These are phyloP conservation scores for Teunomyces cretensis DNA, from an alignment of 805 yeast genomes.

Conservation along the genomic window DNA sequence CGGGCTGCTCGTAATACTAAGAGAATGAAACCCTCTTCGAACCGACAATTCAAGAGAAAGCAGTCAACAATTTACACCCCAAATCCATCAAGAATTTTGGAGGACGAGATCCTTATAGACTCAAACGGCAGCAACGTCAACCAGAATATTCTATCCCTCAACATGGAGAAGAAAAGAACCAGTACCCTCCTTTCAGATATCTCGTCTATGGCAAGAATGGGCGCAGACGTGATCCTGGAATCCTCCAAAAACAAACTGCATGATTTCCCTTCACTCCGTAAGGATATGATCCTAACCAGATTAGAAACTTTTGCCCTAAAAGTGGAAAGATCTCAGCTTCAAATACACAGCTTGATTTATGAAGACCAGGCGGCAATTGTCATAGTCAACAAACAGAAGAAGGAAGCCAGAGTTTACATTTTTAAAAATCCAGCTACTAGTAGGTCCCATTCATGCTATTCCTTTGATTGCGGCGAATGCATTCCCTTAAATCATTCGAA, in stretches of 20 bases:
- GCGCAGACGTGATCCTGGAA: conserved; percentile 34
- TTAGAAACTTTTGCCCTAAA: conserved; percentile 44
- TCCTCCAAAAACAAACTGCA: conserved; percentile 17
- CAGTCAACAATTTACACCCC: conserved; percentile 39
- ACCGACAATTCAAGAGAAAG: conserved; percentile 21
- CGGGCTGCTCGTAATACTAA: conserved; percentile 30
- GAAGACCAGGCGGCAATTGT: conserved; percentile 63
- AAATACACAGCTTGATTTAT: conserved; percentile 39
- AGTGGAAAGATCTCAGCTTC: conserved; percentile 30
- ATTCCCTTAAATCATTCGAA: conserved; percentile 31
- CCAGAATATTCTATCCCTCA: conserved; percentile 30
- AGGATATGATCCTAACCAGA: conserved; percentile 70
- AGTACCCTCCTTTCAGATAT: conserved; percentile 43
- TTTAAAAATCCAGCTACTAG: conserved; percentile 37
- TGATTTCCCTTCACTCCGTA: conserved; percentile 44
- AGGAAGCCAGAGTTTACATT: conserved; percentile 50
- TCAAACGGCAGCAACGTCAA: conserved; percentile 5
- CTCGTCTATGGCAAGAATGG: conserved; percentile 47
- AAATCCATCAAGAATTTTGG: conserved; percentile 41
- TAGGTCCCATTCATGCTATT: conserved; percentile 30
- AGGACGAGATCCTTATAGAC: conserved; percentile 31
- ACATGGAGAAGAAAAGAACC: conserved; percentile 44
- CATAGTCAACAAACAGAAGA: conserved; percentile 43
- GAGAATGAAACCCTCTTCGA: conserved; percentile 9
- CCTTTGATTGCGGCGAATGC: conserved; percentile 35